phyloP scores from a whole-genome alignment of 768 basidiomycete species.

The Calvatia gigantea region DNA sequence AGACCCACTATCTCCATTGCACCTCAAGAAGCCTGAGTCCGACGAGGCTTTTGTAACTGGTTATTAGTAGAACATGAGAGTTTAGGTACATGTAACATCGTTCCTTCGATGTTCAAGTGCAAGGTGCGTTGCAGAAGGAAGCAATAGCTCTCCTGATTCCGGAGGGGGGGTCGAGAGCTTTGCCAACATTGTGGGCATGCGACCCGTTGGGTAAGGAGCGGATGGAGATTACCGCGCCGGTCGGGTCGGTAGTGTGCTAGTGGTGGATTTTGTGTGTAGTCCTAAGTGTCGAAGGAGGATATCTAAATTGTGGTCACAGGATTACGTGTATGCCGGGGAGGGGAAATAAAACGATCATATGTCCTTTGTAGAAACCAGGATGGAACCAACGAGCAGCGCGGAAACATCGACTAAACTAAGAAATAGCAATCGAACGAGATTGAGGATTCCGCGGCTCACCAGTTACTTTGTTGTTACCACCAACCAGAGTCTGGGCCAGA shows the following conservation, averaged over 20 bases:
- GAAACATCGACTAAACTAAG: conserved; percentile 46
- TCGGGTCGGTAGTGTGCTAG: conserved; percentile 54
- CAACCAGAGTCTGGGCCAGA: conserved; percentile 54
- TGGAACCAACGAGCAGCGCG: conserved; percentile 39
- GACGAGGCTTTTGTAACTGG: conserved; percentile 17
- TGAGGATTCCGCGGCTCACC: conserved; percentile 35
- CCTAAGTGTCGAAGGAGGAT: conserved; percentile 61
- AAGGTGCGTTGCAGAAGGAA: conserved; percentile 45
- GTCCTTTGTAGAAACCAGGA: conserved; percentile 40
- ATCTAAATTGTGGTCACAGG: conserved; percentile 38
- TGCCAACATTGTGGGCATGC: conserved; percentile 11
- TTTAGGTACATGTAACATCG: conserved; percentile 39
- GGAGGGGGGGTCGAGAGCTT: background rate
- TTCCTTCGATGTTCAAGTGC: conserved; percentile 34
- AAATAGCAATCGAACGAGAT: background rate
- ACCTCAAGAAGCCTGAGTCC: conserved; percentile 36
- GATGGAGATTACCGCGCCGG: conserved; percentile 19
- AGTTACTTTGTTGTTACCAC: conserved; percentile 48
- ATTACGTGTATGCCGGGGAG: conserved; percentile 43
- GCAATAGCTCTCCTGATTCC: conserved; percentile 20
- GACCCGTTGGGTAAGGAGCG: conserved; percentile 17
- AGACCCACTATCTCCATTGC: too few relatives aligned
- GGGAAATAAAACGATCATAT: conserved; percentile 28
- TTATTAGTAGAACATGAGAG: conserved; percentile 48
- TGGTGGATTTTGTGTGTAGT: conserved; percentile 71